Percentiles rank a stretch among this genome's conserved stretches.
These are phyloP conservation scores for Crithidia brevicula DNA, from an alignment of 208 protist species.

Conservation along the genomic window DNA sequence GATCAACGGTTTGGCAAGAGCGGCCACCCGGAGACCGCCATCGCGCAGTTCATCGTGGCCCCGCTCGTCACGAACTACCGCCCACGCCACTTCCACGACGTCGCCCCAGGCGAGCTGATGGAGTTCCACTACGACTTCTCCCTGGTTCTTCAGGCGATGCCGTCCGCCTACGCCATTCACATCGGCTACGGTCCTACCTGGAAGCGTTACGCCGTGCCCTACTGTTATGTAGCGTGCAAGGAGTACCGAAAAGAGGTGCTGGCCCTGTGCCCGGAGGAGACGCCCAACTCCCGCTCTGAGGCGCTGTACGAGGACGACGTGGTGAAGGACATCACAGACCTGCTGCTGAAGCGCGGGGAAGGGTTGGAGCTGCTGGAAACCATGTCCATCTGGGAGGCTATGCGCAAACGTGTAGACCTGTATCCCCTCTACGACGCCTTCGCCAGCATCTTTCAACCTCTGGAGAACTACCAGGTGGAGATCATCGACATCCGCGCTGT, in stretches of 20 bases:
- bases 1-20: constrained; percentile 90
- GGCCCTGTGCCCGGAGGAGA: constrained; percentile 81
- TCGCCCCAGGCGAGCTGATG: constrained; percentile 85
- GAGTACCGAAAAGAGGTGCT: constrained; percentile 85
- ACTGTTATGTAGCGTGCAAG: constrained; percentile 71
- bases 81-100: constrained; percentile 87
- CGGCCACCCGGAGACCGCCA: constrained; percentile 83
- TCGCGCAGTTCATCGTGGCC: constrained; percentile 86
- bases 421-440: constrained; percentile 84
- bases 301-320: constrained; percentile 86
- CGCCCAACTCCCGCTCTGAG: constrained; percentile 84
- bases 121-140: constrained; percentile 91
- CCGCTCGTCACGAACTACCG: constrained; percentile 89
- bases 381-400: constrained; percentile 76
- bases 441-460: constrained; percentile 70
- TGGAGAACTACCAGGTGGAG: constrained; percentile 88
- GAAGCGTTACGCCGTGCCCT: constrained; percentile 89
- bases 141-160: constrained; percentile 65
- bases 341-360: constrained; percentile 73
- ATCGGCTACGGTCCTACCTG: constrained; percentile 87
- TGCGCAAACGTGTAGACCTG: constrained; percentile 78
- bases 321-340: constrained; percentile 85
- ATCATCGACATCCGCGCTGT: constrained; percentile 63
- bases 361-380: constrained; percentile 71
- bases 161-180: constrained; percentile 54